Base-by-base conservation (phyloP, 1,139 yeast genomes). In the Saccharomyces pastorianus region DNA sequence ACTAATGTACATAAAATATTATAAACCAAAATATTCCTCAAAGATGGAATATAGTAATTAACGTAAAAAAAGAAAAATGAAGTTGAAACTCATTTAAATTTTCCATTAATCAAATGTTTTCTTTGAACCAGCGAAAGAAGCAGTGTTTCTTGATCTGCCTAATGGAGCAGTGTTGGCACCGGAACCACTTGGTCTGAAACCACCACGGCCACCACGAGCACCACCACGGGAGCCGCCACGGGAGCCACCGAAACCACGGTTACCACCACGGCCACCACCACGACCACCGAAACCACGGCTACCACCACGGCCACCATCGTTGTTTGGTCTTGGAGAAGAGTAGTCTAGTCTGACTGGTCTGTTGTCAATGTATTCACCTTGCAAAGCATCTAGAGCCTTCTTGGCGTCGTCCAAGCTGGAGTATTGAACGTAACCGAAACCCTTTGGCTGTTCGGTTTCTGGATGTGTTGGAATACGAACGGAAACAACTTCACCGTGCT, bases 381-480 rank as follows among this genome's bases (percentile, higher is more conserved):
- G 88, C 74, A 91, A 76, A 56, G 87, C 91, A 62, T 86, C 91
- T 63, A 88, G 76, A 56, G 98, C 98, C 59, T 84, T 81, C 76
- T 86, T 83, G 63, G 99, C 98, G 71, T 89, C 96, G 52, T 91
- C 98, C 61, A 87, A 77, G 55, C 85, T 79, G 47, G 86, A 78
- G 72, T 82, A 91, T 78, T 93, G 98, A 58, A 93, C 96, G 75
- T 93, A 93, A 63, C 98, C 99, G 77, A 93, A 93, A 64, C 99
- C 99, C 82, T 93, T 93, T 73, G 96, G 96, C 77, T 91, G 97
- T 73, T 90, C 96, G 62, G 98, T 90, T 74, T 91, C 98, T 70
- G 96, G 98, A 76, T 91, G 95, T 51, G 98, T 91, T 73, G 99
- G 99, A 65, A 93, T 78, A 79, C 99, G 85, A 67, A 91, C 91